Base-by-base conservation (phyloP, 1,284 basidiomycete species). In the Puccinia sorghi region DNA sequence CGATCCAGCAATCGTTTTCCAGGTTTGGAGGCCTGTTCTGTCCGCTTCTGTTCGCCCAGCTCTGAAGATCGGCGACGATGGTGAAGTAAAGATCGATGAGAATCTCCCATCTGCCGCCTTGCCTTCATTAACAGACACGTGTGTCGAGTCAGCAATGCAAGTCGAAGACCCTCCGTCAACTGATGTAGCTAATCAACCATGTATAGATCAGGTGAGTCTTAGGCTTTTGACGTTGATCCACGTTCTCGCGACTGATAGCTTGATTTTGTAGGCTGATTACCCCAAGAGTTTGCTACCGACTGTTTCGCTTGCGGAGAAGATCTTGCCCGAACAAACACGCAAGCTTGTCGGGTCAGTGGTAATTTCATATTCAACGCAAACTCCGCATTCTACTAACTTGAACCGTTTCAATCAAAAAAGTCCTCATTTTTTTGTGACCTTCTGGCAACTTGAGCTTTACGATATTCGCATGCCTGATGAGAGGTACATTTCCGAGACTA, bases 361-460 rank as follows among this genome's bases (percentile, higher is more conserved):
- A 9, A 6, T 64, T 83, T 32, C 79, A 22, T n/a, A 25, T 43
- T 84, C 78, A 81, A 80, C 80, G 81, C 43, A 52, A 69, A 81
- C 72, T 43, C 13, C 32, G 0, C 25, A 46, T 63, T 64, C 32
- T 52, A 20, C 59, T 54, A 11, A 27, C 48, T 6, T 46, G 5
- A 12, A 46, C 17, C 13, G 61, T 17, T 27, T 64, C 9, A 32
- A 71, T 57, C 52, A 32, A 32, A 32, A 43, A 81, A 94, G 93
- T 6, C 90, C 92, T 46, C 91, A 90, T 1, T 97, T 97, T 86
- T 95, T 94, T 82, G 86, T 93, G 57, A 93, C 93, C 0, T 98
- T 97, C 86, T 97, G 95, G 95, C 93, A 96, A 84, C 85, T 97
- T 74, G 91, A 92, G 0, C 91, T 91, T 37, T 92, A 93, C 82